These are phyloP conservation scores for Neopestalotiopsis clavispora DNA, from an alignment of 2,329 filamentous ascomycete species.

Conservation along the genomic window DNA sequence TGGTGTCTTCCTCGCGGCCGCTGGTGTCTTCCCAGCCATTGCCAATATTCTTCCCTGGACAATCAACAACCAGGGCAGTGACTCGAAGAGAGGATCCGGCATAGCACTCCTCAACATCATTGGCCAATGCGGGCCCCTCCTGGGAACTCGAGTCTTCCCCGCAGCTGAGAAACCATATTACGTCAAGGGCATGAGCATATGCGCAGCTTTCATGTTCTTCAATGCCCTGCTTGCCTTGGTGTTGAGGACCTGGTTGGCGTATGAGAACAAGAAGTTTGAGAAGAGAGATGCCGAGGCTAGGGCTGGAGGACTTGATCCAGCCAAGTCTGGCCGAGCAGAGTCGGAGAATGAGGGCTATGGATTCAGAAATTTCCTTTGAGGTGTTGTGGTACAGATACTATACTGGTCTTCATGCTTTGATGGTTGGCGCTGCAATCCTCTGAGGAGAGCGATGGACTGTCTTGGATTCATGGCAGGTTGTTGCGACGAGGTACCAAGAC, in stretches of 20 bases:
- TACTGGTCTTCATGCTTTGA: not conserved
- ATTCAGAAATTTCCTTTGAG: conserved; percentile 30
- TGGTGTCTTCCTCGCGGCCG: conserved; percentile 55
- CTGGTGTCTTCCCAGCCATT: conserved; percentile 70
- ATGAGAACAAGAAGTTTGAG: conserved; percentile 39
- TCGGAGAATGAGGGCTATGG: conserved; percentile 31
- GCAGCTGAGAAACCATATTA: conserved; percentile 41
- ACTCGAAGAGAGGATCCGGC: conserved; percentile 67
- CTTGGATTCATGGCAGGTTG: not conserved
- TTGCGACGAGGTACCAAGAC: too few species aligned
- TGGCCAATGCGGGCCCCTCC: conserved; percentile 66
- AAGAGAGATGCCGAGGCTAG: conserved; percentile 31
- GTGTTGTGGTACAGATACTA: not conserved
- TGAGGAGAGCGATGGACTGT: not conserved
- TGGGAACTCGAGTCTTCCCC: conserved; percentile 70
- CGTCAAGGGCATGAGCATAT: conserved; percentile 43
- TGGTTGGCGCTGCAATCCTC: not conserved
- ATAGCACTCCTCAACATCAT: conserved; percentile 64
- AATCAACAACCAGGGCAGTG: conserved; percentile 71
- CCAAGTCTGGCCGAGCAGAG: conserved; percentile 11
- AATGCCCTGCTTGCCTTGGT: conserved; percentile 40
- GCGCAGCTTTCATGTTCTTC: conserved; percentile 46
- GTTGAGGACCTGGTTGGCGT: conserved; percentile 37
- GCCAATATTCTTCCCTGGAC: conserved; percentile 72
- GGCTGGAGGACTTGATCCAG: conserved; percentile 23